phyloP scores from a whole-genome alignment of 83 land plant genomes.

The Diphasiastrum complanatum region DNA sequence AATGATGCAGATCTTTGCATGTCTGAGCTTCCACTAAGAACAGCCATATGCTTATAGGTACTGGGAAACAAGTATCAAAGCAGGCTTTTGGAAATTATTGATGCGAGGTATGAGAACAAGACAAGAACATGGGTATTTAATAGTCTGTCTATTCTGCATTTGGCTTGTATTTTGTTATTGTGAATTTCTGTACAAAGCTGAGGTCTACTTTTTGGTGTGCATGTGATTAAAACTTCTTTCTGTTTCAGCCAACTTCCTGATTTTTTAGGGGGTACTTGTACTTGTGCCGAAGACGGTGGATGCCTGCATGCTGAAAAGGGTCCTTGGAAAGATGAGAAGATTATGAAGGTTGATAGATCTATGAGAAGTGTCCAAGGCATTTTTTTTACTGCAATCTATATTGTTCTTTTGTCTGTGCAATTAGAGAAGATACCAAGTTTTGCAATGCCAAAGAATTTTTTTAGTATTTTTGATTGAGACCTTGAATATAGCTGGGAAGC shows the following conservation, averaged over 20 bases:
- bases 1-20: no score
- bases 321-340: slow-evolving; percentile 21
- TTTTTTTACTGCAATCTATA: not conserved
- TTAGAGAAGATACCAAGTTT: no score
- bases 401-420: no score
- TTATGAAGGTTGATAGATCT: slow-evolving; percentile 14
- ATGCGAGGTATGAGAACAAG: not conserved
- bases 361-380: not conserved
- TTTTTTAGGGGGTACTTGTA: slow-evolving; percentile 24
- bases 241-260: slow-evolving; percentile 27
- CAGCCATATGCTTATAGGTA: not conserved
- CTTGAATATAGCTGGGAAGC: no score
- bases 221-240: no score
- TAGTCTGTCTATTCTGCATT: no score
- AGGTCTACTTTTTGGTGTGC: not conserved
- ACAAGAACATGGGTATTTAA: not conserved
- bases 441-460: no score
- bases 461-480: no score
- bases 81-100: not conserved
- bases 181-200: no score
- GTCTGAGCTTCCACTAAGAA: no score
- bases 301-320: slow-evolving; percentile 21
- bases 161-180: no score
- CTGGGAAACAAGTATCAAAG: slow-evolving; percentile 3
- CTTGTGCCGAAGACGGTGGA: slow-evolving; percentile 14